Base-by-base conservation (phyloP, 192 early-diverging fungal genomes). In the Phlyctochytrium planicorne region DNA sequence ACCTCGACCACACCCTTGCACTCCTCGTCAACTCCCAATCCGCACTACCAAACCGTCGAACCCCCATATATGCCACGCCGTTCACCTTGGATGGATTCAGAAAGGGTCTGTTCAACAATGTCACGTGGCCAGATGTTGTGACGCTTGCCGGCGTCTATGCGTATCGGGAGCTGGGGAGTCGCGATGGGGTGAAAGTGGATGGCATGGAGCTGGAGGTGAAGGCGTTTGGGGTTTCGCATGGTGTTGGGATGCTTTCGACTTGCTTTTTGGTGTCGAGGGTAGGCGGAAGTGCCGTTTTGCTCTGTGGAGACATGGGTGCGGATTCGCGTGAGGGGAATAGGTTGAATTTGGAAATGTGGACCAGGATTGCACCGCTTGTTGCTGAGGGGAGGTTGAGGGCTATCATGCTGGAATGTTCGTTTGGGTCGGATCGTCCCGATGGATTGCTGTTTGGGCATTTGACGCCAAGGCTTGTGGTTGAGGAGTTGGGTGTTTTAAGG, bases 351-450 rank as follows among this genome's bases (percentile, higher is more conserved):
- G 29, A 60, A 14, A 37, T 68, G 56, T 68, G 67, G 67, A 36
- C 30, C 16, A 34, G 36, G 1, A 23, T 68, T 23, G 67, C 67
- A 52, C 59, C 56, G 20, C 36, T 68, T 6, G 30, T 68, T 30
- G 32, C 25, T 30, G 29, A 20, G 17, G 12, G 27, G 4, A 20
- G 33, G 16, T 31, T 68, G 33, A 68, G 52, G 34, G 40, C 36
- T 2, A 62, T 68, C 16, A 62, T 68, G 67, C 59, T 68, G 24
- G 67, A 68, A n/a, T 60, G 59, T 36, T 68, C 67, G 14, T 68
- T 60, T 27, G 33, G 37, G 6, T n/a, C 60, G 29, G 30, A n/a
- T 16, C 59, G 55, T 17, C 37, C 67, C 1, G 17, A 53, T 14
- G 10, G 10, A 20, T 4, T 25, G 10, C 27, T 68, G 27, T 68